Base-by-base conservation (phyloP, 2,329 filamentous ascomycete species). In the Clarireedia monteithiana region DNA sequence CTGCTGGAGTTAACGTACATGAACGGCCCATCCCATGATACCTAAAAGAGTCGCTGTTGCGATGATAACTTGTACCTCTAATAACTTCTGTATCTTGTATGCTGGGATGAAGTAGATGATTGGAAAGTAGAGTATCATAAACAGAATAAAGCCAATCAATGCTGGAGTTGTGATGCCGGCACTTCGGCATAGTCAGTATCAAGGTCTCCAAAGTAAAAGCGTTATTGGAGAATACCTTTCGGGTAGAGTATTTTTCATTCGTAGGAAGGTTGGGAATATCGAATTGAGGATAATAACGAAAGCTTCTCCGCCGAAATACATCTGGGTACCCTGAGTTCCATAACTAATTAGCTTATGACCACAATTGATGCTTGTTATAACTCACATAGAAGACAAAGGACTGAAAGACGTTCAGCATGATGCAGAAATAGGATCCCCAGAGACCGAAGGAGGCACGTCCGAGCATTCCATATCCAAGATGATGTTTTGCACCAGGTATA, bases 81-180 rank as follows among this genome's bases (percentile, higher is more conserved):
- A 9, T 20, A 44, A 23, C 17, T 44, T 44, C 40, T 44, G 40
- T 6, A 44, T 44, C n/a, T 44, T 44, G n/a, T 44, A 17, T 20
- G 40, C 40, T 44, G 40, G 40, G 23, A 44, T 44, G 40, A 44
- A 44, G 14, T 44, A 44, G 15, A 44, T 44, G 17, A 44, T 44
- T 24, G 40, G 40, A 23, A 44, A 44, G 23, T 44, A 23, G 23
- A 44, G 40, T 44, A 44, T 20, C n/a, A 44, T 44, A 4, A 44
- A 44, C 12, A 44, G 40, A 23, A 44, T 70, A 57, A 75, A 77
- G 6, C 75, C 70, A 2, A 73, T 70, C 10, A 78, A 67, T 20
- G 78, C 68, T 1, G 73, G 73, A 9, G 74, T 66, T 3, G 61
- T 67, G 26, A 72, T 60, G 26, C 40, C 40, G 10, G 40, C 40